Base-by-base conservation (phyloP, 768 basidiomycete genomes). In the Porphyrellus cyaneotinctus region DNA sequence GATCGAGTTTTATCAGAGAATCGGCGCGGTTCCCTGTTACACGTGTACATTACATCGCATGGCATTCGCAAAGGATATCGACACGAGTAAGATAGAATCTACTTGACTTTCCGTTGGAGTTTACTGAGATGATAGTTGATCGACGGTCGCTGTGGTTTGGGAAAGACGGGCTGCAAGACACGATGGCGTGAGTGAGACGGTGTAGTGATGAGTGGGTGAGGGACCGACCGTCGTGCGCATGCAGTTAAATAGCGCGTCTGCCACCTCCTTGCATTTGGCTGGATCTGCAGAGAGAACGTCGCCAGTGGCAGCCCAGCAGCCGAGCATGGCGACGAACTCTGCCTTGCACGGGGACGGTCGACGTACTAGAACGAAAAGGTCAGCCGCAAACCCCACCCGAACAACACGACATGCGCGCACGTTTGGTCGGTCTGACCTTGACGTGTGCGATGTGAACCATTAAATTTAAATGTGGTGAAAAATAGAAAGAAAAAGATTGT, bases 61-160 rank as follows among this genome's bases (percentile, higher is more conserved):
- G 48, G 43, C 37, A n/a, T n/a, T n/a, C n/a, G n/a, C n/a, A n/a
- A n/a, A n/a, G n/a, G 49, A 55, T 52, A 59, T 52, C 45, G 36
- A 57, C 23, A 56, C 43, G 51, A 18, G 45, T 46, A 53, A 57
- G 47, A 56, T 59, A 57, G 41, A 38, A 51, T 74, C 75, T 80
- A 87, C 78, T 87, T 87, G 59, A 84, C 78, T 55, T 77, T 81
- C 66, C 88, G 89, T 56, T 81, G 78, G 57, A 92, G 76, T 68
- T 90, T 82, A 61, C 88, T 85, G 58, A 94, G 82, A 69, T 93
- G 90, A 68, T 91, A 94, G 70, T 95, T 94, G 74, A 95, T 92
- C 31, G 87, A 83, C 31, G 91, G 81, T 64, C 78, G 79, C 47
- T 84, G 88, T 39, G 70, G 69, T 65, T 85, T 89, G 55, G 82